Base-by-base conservation (phyloP, 495 filamentous ascomycete species). In the Amniculicola lignicola region DNA sequence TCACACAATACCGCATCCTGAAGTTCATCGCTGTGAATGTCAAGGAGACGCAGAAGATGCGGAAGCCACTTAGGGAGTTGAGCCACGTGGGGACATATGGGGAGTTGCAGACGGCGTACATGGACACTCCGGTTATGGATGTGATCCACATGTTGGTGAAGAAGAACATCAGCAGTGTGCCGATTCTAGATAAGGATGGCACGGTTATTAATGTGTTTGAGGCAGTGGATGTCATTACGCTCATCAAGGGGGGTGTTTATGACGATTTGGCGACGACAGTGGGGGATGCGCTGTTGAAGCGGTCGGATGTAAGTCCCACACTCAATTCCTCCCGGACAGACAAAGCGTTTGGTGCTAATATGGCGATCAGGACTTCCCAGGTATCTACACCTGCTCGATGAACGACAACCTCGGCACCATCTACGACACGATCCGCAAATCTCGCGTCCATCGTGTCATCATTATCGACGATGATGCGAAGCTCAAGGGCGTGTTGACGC, bases 21-120 rank as follows among this genome's bases (percentile, higher is more conserved):
- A 97, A 97, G 67, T 99, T 99, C 63, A 90, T 99, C 29, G 90
- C 94, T 10, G 93, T 99, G 74, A 99, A 97, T 68, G 91, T 97
- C 28, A 80, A 80, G 42, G 85, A 96, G 69, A 96, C 90, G 7
- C 84, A 90, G 70, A 82, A 89, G 73, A 75, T 99, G 39, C 86
- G 89, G 65, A 96, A 94, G 70, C 84, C 90, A 9, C 74, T 99
- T 49, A 79, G 81, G 38, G 90, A 96, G 42, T 77, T 97, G n/a
- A 10, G 31, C 2, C 79, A 83, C 21, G 74, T 97, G 21, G 94
- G 94, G 11, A 92, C 89, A 4, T 97, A 95, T 66, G 74, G 78
- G 21, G 79, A 88, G 60, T 72, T 97, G 25, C 79, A 82, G 28
- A 95, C 90, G 3, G 89, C 93, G 25, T 80, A 75, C 47, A 97